phyloP scores from a whole-genome alignment of 208 protist genomes.

The Crithidia sp. region DNA sequence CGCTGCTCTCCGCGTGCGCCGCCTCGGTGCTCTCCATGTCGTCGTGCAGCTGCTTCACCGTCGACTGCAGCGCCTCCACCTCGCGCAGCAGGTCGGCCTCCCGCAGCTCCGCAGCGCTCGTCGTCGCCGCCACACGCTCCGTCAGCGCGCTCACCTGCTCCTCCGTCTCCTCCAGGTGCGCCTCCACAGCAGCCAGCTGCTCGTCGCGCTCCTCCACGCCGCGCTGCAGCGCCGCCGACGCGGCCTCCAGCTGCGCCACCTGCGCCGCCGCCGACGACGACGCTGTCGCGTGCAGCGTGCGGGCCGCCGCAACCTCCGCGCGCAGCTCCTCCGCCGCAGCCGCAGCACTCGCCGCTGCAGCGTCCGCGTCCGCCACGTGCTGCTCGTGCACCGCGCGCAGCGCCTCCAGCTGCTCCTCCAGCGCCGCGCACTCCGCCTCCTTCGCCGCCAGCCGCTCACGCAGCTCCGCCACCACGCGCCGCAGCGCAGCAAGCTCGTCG shows the following conservation, averaged over 20 bases:
- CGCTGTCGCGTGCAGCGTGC: slow-evolving; percentile 10
- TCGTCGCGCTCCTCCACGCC: slow-evolving; percentile 20
- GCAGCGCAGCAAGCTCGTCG: slow-evolving; percentile 32
- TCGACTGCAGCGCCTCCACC: slow-evolving; percentile 13
- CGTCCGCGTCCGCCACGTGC: slow-evolving; percentile 2
- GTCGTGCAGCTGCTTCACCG: slow-evolving; percentile 13
- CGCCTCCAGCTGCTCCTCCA: slow-evolving; percentile 30
- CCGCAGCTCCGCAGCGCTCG: slow-evolving; percentile 4
- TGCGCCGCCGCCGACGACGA: slow-evolving; percentile 10
- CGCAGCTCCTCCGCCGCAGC: slow-evolving; percentile 8
- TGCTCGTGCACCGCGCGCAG: slow-evolving; percentile 20
- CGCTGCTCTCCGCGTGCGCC: slow-evolving; percentile 38
- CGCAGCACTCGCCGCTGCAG: background rate
- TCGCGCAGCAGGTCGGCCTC: slow-evolving; percentile 10
- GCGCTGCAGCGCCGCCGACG: slow-evolving; percentile 2
- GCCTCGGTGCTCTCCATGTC: slow-evolving; percentile 25
- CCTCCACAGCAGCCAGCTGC: slow-evolving; percentile 16
- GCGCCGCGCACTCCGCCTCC: slow-evolving; percentile 34
- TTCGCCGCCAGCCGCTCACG: slow-evolving; percentile 24
- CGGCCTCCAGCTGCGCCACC: slow-evolving; percentile 17
- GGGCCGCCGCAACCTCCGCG: slow-evolving; percentile 3
- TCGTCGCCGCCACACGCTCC: background rate
- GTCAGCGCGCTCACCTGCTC: slow-evolving; percentile 13
- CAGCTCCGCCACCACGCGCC: slow-evolving; percentile 22
- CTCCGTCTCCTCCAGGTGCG: slow-evolving; percentile 43